Evolutionary conservation across 805 yeast genomes (phyloP).

Genomic region (Alloascoidea africana): DNA sequence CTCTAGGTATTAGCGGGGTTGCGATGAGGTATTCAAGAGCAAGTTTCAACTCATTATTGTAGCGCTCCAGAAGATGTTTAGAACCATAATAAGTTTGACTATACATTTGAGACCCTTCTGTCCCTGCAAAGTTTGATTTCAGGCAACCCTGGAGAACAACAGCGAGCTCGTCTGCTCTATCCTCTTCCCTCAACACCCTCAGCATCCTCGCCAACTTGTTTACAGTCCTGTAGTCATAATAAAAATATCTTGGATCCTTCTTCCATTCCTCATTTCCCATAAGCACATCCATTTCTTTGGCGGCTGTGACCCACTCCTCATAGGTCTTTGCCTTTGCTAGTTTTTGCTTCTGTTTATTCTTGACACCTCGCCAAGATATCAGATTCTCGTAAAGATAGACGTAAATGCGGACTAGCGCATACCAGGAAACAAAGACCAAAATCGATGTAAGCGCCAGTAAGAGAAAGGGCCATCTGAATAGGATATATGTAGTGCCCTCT

Average conservation of each 20-base stretch:
- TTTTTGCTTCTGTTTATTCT: conserved; percentile 31
- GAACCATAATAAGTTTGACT: conserved; percentile 70
- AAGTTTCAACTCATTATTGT: conserved; percentile 34
- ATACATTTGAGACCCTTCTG: conserved; percentile 54
- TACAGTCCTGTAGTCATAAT: conserved; percentile 53
- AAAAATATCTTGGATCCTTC: conserved; percentile 39
- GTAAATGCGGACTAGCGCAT: conserved; percentile 37
- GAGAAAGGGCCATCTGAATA: conserved; percentile 56
- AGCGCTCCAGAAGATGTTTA: conserved; percentile 39
- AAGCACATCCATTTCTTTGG: conserved; percentile 37
- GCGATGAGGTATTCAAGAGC: conserved; percentile 29
- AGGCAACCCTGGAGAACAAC: conserved; percentile 48
- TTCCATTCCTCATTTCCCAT: conserved; percentile 55
- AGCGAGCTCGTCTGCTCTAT: conserved; percentile 30
- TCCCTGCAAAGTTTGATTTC: conserved; percentile 65
- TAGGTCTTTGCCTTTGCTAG: conserved; percentile 35
- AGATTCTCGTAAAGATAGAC: conserved; percentile 49
- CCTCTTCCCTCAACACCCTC: conserved; percentile 17
- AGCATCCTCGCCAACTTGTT: conserved; percentile 30
- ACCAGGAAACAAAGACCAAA: conserved; percentile 27
- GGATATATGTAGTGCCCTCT: conserved; percentile 25
- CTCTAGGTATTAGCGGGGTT: conserved; percentile 21
- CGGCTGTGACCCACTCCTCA: conserved; percentile 47
- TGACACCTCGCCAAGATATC: conserved; percentile 45
- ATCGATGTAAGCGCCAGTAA: conserved; percentile 40